A percentile compares a stretch with the other conserved stretches of the same genome.
phyloP scores from a whole-genome alignment of 1,284 basidiomycete genomes.

The Boletus semigastroideus region DNA sequence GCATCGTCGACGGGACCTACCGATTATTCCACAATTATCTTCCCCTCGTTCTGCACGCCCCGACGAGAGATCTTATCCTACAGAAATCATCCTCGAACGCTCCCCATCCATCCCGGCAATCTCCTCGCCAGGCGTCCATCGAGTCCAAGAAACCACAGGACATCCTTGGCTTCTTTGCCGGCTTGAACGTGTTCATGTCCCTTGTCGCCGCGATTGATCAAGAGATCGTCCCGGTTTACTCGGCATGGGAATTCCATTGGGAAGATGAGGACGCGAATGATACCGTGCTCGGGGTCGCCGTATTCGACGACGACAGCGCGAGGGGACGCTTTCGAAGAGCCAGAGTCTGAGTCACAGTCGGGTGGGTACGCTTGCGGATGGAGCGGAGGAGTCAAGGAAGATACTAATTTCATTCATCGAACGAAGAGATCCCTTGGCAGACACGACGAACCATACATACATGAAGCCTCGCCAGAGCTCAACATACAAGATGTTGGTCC shows the following conservation, averaged over 20 bases:
- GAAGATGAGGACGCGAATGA: slow-evolving; percentile 49
- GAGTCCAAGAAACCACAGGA: slow-evolving; percentile 55
- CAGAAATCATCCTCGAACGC: slow-evolving; percentile 28
- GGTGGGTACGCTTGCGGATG: slow-evolving; percentile 23
- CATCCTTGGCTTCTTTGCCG: slow-evolving; percentile 80
- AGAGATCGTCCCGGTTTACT: slow-evolving; percentile 86
- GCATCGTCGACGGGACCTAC: too few species aligned
- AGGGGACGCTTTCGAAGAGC: slow-evolving; percentile 19
- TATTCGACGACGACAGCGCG: slow-evolving; percentile 14
- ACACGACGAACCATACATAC: too few species aligned
- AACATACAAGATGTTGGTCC: too few species aligned
- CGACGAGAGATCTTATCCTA: slow-evolving; percentile 45
- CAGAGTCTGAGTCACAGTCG: slow-evolving; percentile 27
- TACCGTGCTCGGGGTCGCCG: slow-evolving; percentile 16
- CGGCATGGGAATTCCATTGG: slow-evolving; percentile 80
- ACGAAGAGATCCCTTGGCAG: too few species aligned
- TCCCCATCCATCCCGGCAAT: slow-evolving; percentile 45
- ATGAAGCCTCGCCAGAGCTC: too few species aligned
- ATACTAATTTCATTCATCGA: too few species aligned
- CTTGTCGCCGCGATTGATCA: slow-evolving; percentile 86
- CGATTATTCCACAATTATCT: too few species aligned
- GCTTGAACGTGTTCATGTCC: slow-evolving; percentile 81
- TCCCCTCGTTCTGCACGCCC: slow-evolving; percentile 68
- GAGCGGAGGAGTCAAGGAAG: slow-evolving; percentile 14
- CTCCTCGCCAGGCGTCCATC: slow-evolving; percentile 45